Evolutionary conservation across 176 grass and related monocot species (phyloP).

Genomic region (Bothriochloa decipiens): DNA sequence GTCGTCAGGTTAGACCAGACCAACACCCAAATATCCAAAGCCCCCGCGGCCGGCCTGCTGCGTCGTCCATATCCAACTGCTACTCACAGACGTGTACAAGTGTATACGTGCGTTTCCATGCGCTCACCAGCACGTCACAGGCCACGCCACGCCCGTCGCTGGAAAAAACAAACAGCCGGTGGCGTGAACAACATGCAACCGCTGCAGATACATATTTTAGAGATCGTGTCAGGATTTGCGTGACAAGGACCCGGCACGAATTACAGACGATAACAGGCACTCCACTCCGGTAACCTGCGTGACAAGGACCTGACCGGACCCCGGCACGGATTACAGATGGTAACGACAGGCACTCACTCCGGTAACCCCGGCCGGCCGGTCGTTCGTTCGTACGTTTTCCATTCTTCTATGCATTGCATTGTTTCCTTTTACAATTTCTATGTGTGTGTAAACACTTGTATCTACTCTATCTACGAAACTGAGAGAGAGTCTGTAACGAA

Average conservation of each 20-base stretch:
- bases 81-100: not conserved
- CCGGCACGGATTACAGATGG: no score
- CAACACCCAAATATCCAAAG: not conserved
- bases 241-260: not conserved
- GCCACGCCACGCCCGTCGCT: not conserved
- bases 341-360: not conserved
- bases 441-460: no score
- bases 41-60: not conserved
- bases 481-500: not conserved
- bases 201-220: not conserved
- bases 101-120: not conserved
- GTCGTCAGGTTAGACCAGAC: not conserved
- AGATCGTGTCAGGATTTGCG: conserved; percentile 27
- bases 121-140: conserved; percentile 35
- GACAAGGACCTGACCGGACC: no score
- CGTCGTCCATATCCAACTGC: not conserved
- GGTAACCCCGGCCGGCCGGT: not conserved
- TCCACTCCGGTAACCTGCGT: not conserved
- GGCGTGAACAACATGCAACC: conserved; percentile 34
- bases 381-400: not conserved
- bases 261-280: not conserved
- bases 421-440: not conserved
- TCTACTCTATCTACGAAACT: not conserved
- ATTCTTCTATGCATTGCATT: no score
- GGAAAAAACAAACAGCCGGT: not conserved